These are phyloP conservation scores for Colletotrichum gigasporum DNA, from an alignment of 2,329 filamentous ascomycete genomes.

Conservation along the genomic window DNA sequence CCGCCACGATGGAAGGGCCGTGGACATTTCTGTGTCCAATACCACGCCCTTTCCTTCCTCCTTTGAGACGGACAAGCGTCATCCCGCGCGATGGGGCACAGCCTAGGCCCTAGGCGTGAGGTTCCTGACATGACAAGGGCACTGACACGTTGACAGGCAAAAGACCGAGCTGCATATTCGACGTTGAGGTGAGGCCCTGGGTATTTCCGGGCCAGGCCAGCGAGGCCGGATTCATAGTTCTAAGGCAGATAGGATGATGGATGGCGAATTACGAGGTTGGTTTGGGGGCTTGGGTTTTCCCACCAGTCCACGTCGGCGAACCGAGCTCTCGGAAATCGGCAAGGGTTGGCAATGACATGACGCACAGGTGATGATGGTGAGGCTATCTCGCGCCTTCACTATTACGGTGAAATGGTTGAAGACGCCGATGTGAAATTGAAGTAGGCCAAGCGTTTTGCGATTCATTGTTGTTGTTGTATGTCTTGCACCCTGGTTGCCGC, in stretches of 20 bases:
- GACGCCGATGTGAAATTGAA: neutral
- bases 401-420: slow-evolving; percentile 8
- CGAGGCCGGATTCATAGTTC: slow-evolving; percentile 5
- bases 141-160: neutral
- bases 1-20: slow-evolving; percentile 1
- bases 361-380: neutral
- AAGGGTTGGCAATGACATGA: slow-evolving; percentile 2
- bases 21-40: slow-evolving; percentile 10
- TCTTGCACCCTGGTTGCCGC: neutral
- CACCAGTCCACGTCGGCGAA: slow-evolving; percentile 11
- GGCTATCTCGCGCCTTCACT: slow-evolving; percentile 22
- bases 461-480: neutral
- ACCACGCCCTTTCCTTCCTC: neutral
- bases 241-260: neutral
- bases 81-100: slow-evolving; percentile 15
- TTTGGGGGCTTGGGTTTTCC: slow-evolving; percentile 1
- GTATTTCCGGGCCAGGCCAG: slow-evolving; percentile 11
- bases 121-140: slow-evolving; percentile 1
- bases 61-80: slow-evolving; percentile 23
- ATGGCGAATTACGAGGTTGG: neutral
- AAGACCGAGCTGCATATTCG: slow-evolving; percentile 25
- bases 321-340: slow-evolving; percentile 18
- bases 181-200: neutral
- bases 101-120: neutral
- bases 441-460: slow-evolving; percentile 1